Conservation (phyloP, 257 asterid species). For the Cruciata laevipes region DNA sequence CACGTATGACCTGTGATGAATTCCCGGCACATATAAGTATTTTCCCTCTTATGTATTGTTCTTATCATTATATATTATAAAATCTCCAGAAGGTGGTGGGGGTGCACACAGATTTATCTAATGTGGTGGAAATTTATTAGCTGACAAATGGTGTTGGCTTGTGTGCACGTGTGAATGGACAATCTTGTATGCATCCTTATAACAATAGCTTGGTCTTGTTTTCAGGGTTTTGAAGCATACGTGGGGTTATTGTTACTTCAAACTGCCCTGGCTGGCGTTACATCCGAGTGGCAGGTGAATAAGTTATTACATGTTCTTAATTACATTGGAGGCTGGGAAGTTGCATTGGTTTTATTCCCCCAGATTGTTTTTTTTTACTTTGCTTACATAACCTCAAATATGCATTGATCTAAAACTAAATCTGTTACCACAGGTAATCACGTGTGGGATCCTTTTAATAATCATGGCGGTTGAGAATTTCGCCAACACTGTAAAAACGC, state of each 20-base stretch:
- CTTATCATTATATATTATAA: neutral
- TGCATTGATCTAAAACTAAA: slow-evolving; percentile 1
- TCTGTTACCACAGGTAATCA: slow-evolving; percentile 54
- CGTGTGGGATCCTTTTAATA: slow-evolving; percentile 84
- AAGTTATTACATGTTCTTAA: neutral
- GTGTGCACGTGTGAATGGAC: neutral
- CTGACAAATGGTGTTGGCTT: neutral
- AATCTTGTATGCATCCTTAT: neutral
- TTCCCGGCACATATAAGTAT: neutral
- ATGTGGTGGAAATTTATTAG: neutral
- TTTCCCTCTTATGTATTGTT: neutral
- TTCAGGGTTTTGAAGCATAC: slow-evolving; percentile 89
- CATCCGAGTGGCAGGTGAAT: slow-evolving; percentile 91
- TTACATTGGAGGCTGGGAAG: neutral
- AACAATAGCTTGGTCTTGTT: slow-evolving; percentile 9
- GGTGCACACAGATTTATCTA: neutral
- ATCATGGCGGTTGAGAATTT: slow-evolving; percentile 94
- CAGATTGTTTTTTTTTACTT: neutral
- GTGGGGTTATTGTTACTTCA: slow-evolving; percentile 77
- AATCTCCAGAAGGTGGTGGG: neutral
- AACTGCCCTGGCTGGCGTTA: slow-evolving; percentile 62
- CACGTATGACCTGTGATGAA: neutral
- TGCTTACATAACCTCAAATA: neutral
- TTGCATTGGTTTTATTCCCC: neutral
- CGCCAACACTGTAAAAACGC: slow-evolving; percentile 83